Percentiles rank a stretch among this genome's conserved stretches.
Evolutionary conservation across 805 yeast species (phyloP).

Genomic region (Barnettozyma pratensis): DNA sequence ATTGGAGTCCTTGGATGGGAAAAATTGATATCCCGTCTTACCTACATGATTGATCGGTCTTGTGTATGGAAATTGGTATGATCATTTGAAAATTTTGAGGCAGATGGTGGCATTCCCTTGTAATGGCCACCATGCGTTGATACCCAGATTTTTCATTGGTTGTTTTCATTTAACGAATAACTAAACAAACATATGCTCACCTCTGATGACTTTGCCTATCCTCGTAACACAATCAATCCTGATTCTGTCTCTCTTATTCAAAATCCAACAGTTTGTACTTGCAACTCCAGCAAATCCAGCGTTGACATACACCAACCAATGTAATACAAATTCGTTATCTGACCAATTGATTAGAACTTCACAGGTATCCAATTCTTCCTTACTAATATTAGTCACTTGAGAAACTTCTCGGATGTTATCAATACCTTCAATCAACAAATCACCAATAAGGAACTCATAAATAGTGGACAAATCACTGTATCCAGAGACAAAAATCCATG

Average conservation of each 20-base stretch:
- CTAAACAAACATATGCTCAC: slow-evolving; percentile 14
- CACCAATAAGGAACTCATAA: slow-evolving; percentile 23
- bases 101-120: too few species aligned
- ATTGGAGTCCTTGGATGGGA: too few species aligned
- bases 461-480: slow-evolving; percentile 8
- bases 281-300: slow-evolving; percentile 25
- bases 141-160: too few species aligned
- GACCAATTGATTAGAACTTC: slow-evolving; percentile 22
- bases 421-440: slow-evolving; percentile 16
- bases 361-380: slow-evolving; percentile 1
- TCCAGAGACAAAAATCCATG: slow-evolving; percentile 26
- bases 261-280: slow-evolving; percentile 7
- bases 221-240: slow-evolving; percentile 21
- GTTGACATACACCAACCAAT: slow-evolving; percentile 29
- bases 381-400: slow-evolving; percentile 2
- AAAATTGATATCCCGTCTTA: too few species aligned
- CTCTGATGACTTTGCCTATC: slow-evolving; percentile 16
- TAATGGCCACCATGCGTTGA: too few species aligned
- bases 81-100: too few species aligned
- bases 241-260: slow-evolving; percentile 12
- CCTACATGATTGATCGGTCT: too few species aligned
- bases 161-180: too few species aligned
- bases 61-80: too few species aligned
- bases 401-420: not conserved
- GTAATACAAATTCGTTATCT: slow-evolving; percentile 16